Evolutionary conservation across 2,329 filamentous ascomycete species (phyloP).

Genomic region (Esteya vermicola): DNA sequence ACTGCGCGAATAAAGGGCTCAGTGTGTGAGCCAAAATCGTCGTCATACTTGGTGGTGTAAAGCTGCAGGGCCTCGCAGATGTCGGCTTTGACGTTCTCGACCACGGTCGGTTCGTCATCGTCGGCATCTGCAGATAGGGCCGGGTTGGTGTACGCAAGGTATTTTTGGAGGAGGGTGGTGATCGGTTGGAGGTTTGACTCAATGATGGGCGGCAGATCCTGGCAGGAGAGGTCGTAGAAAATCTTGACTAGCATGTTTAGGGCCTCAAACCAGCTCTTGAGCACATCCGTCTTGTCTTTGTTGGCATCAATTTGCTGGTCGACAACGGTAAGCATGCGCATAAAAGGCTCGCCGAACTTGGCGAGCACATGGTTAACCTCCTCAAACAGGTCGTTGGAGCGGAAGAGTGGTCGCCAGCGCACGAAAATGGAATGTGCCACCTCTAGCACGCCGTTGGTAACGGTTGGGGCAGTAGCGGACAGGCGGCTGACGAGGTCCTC

Average conservation of each 20-base stretch:
- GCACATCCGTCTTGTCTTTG: slow-evolving; percentile 55
- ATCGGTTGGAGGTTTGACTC: slow-evolving; percentile 75
- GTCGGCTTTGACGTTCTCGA: slow-evolving; percentile 81
- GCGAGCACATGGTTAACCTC: slow-evolving; percentile 93
- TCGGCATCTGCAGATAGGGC: slow-evolving; percentile 51
- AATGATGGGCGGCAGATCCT: slow-evolving; percentile 88
- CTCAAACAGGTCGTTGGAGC: slow-evolving; percentile 80
- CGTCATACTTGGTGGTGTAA: slow-evolving; percentile 89
- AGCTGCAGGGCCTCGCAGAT: slow-evolving; percentile 86
- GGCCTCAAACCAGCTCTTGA: slow-evolving; percentile 70
- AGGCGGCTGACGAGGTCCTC: slow-evolving; percentile 80
- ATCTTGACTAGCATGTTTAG: slow-evolving; percentile 84
- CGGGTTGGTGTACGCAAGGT: slow-evolving; percentile 79
- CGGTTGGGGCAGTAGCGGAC: slow-evolving; percentile 62
- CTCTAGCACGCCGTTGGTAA: slow-evolving; percentile 89
- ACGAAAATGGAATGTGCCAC: slow-evolving; percentile 98
- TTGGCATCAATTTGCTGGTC: slow-evolving; percentile 62
- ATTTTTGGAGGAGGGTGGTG: slow-evolving; percentile 74
- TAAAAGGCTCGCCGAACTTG: slow-evolving; percentile 73
- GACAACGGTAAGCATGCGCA: slow-evolving; percentile 63
- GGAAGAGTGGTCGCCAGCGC: slow-evolving; percentile 86
- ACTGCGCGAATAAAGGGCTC: slow-evolving; percentile 77
- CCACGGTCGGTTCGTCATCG: slow-evolving; percentile 78
- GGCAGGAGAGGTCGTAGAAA: slow-evolving; percentile 91
- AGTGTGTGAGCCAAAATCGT: slow-evolving; percentile 73